phyloP scores from a whole-genome alignment of 2,329 filamentous ascomycete species.

The Penicillium sp. region DNA sequence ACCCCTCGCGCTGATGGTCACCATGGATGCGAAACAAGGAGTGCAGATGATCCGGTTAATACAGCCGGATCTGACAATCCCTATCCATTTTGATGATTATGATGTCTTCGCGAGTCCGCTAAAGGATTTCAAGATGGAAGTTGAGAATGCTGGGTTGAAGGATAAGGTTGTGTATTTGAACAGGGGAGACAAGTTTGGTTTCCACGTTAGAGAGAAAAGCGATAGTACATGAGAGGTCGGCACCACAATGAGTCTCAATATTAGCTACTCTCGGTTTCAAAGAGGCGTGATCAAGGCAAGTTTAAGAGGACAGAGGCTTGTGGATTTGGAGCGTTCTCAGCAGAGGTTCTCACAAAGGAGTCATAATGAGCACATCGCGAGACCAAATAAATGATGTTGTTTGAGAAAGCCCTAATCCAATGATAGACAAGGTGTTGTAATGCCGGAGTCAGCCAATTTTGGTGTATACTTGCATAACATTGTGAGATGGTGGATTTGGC shows the following conservation, averaged over 20 bases:
- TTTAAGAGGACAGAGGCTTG: too few relatives aligned
- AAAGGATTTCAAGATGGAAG: conserved; percentile 60
- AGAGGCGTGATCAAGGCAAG: too few relatives aligned
- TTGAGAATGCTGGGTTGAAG: conserved; percentile 53
- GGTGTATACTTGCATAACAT: not conserved
- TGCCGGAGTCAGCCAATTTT: not conserved
- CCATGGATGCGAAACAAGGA: conserved; percentile 67
- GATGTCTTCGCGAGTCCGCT: conserved; percentile 61
- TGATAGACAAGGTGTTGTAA: too few relatives aligned
- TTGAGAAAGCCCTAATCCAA: too few relatives aligned
- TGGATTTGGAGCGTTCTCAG: too few relatives aligned
- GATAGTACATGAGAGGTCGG: too few relatives aligned
- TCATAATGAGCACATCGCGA: too few relatives aligned
- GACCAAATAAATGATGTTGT: too few relatives aligned
- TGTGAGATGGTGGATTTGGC: not conserved
- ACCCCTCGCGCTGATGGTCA: conserved; percentile 68
- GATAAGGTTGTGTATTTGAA: conserved; percentile 6
- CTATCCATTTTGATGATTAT: conserved; percentile 67
- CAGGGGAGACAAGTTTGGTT: not conserved
- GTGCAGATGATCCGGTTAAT: conserved; percentile 62
- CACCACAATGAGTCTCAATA: too few relatives aligned
- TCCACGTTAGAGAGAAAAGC: not conserved
- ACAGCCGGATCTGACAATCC: conserved; percentile 63
- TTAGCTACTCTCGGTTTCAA: too few relatives aligned
- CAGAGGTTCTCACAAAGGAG: too few relatives aligned